These are phyloP conservation scores for Paxillus involutus DNA, from an alignment of 768 basidiomycete genomes.

Conservation along the genomic window DNA sequence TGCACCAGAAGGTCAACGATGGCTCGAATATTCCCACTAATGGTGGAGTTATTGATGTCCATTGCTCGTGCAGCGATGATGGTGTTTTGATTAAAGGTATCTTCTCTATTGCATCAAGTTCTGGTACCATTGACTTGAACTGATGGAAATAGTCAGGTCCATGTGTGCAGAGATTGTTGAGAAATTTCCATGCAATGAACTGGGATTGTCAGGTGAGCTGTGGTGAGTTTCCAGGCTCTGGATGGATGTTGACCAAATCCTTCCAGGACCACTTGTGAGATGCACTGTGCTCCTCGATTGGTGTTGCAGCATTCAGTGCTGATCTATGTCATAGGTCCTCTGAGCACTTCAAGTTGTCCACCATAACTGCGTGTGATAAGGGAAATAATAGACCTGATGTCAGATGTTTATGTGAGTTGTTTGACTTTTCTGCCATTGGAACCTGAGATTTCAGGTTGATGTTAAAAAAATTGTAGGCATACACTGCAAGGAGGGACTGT, in stretches of 20 bases:
- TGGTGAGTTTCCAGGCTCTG: slow-evolving; percentile 12
- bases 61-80: no score
- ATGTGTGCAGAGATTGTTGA: no score
- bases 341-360: slow-evolving; percentile 30
- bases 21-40: no score
- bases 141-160: no score
- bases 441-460: slow-evolving; percentile 32
- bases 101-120: no score
- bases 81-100: no score
- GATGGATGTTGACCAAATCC: slow-evolving; percentile 12
- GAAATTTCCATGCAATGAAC: slow-evolving; percentile 24
- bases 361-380: slow-evolving; percentile 18
- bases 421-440: slow-evolving; percentile 31
- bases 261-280: not conserved
- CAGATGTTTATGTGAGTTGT: slow-evolving; percentile 19
- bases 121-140: no score
- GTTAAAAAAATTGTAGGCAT: slow-evolving; percentile 46
- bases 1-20: no score
- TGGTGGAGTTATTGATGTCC: no score
- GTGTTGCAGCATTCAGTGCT: slow-evolving; percentile 14
- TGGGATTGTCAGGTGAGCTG: slow-evolving; percentile 17
- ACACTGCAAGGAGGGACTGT: slow-evolving; percentile 20
- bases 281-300: not conserved
- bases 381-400: slow-evolving; percentile 25
- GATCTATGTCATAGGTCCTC: slow-evolving; percentile 33